Evolutionary conservation across 208 protist genomes (phyloP).

Genomic region (Trichomonas gallinae): DNA sequence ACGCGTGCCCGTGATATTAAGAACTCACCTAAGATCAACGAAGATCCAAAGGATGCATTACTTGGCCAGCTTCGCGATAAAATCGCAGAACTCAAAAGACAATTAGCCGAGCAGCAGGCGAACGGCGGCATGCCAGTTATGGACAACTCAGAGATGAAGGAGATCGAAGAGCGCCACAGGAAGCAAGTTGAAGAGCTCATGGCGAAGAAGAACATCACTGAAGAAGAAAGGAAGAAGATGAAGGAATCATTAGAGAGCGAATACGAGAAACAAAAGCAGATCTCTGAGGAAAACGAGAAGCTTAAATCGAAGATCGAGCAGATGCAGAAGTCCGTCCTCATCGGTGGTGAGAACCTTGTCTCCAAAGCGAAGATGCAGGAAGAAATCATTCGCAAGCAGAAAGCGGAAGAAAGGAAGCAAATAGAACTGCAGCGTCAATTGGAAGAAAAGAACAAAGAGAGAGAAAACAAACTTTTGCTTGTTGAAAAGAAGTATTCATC

Average conservation of each 20-base stretch:
- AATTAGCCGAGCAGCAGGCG: conserved; percentile 35
- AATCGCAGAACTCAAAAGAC: conserved; percentile 40
- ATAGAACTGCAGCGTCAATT: neutral
- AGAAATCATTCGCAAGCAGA: neutral
- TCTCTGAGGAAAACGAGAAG: neutral
- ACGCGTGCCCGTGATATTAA: conserved; percentile 60
- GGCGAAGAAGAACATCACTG: neutral
- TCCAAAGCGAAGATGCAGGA: neutral
- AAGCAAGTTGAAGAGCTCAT: neutral
- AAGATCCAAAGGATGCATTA: conserved; percentile 62
- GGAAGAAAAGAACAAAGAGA: neutral
- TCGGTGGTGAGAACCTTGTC: neutral
- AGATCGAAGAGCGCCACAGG: neutral
- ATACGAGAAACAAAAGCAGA: neutral
- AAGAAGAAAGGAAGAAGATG: conserved; percentile 22
- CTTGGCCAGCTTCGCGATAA: conserved; percentile 50
- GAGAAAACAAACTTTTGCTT: neutral
- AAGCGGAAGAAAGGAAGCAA: neutral
- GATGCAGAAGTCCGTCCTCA: neutral
- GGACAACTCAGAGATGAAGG: neutral
- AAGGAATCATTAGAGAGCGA: neutral
- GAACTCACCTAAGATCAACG: conserved; percentile 63
- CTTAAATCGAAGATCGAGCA: neutral
- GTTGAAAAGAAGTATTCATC: neutral
- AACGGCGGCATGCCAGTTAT: neutral